Base-by-base conservation (phyloP, 1,284 basidiomycete species). In the Neolentinus lepideus region DNA sequence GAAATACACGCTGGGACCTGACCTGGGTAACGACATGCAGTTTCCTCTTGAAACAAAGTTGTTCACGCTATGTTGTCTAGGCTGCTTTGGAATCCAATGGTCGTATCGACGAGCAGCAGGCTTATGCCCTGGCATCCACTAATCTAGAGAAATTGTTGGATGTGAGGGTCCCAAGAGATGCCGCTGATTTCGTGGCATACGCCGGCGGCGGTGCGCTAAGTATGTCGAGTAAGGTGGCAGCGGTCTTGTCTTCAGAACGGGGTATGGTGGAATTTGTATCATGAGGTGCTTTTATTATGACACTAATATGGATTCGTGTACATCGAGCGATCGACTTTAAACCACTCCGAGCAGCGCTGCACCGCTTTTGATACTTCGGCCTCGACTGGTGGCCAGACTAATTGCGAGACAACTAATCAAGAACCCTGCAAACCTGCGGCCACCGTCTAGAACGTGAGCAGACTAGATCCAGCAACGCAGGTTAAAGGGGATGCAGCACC, bases 391-490 rank as follows among this genome's bases (percentile, higher is more conserved):
- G 38, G 80, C 80, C 29, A 89, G 70, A 62, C 88, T 86, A 58
- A 92, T 91, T 9, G 77, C 83, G 45, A 91, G 73, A 64, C 88
- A 91, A 65, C 90, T 92, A 48, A 92, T 67, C 54, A 91, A 62
- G 63, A 90, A 92, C 1, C 88, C 90, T 2, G 87, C 76, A 66
- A 91, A 91, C 59, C 88, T 91, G 53, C 19, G 29, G 29, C 12
- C n/a, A 16, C 10, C 25, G 47, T 12, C 45, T 26, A 46, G 52
- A 55, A 33, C 29, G 33, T 29, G 36, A 14, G 11, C 43, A 9
- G 50, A 26, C 36, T 22, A 56, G 50, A 43, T 25, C 36, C 16
- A 57, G 25, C 56, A 54, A 56, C 29, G 29, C 29, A 35, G 43
- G 26, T 50, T 26, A 48, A 35, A 9, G 52, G 50, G 54, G 31